Evolutionary conservation across 2,329 filamentous ascomycete genomes (phyloP), one percentile per base, ranked within the genome.

Genomic region (Neospermospora avenae): DNA sequence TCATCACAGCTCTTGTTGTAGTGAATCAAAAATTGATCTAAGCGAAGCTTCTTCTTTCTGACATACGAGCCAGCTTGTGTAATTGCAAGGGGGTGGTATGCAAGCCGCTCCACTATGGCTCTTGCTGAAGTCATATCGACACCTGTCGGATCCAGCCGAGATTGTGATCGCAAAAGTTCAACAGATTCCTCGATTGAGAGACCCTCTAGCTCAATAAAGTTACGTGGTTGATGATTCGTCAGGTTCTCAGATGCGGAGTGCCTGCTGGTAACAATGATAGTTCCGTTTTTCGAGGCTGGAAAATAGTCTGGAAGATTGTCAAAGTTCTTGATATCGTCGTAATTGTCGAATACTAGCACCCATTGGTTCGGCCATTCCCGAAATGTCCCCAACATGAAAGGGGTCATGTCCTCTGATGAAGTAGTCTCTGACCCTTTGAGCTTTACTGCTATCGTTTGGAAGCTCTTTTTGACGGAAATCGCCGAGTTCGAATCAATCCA

Each of bases 21-120:
- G 8, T 64, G 58, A 13, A 60, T 55, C 25, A 68, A 37, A 28
- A 69, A 72, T 34, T 66, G 46, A 2, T 48, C 34, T 1, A 69
- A 35, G 3, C 46, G 25, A 5, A 71, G 59, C 20, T 66, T 64
- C 4, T 57, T 60, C 2, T 39, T 42, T 8, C 45, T 28, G n/a
- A 72, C 67, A 56, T 69, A 72, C 39, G 70, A 68, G 10, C 64
- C 68, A 18, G 69, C 70, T 49, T 72, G 70, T 25, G 67, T 63
- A 11, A 72, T 67, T 13, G 70, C 70, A 11, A 72, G 62, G 3
- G 70, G 44, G 42, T 70, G 67, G 22, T 41, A 64, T 0, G 60
- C 69, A 22, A 71, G 60, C n/a, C 57, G 31, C 18, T 59, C 16
- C 4, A 68, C 58, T 41, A 67, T 63, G 4, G 53, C 22, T 62